phyloP scores from a whole-genome alignment of 352 stramenopile species.

The Thraustochytrium striatum region DNA sequence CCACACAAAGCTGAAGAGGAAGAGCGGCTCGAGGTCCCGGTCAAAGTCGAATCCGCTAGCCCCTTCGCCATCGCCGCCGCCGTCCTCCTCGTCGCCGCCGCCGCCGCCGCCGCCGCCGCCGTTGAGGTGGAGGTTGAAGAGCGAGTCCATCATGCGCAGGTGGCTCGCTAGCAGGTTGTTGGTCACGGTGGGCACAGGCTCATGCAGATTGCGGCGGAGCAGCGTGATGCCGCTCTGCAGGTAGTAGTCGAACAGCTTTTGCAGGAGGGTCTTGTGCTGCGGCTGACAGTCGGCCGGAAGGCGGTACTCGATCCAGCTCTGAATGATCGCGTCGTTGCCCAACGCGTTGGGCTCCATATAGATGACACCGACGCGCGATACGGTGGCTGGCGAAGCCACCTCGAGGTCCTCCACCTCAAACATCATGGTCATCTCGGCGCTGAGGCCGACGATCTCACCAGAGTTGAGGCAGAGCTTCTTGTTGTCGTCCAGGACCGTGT shows the following conservation, averaged over 20 bases:
- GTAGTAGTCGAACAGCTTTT: slow-evolving; percentile 78
- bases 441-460: slow-evolving; percentile 89
- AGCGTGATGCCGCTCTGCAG: slow-evolving; percentile 70
- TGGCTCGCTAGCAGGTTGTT: slow-evolving; percentile 83
- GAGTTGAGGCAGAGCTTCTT: slow-evolving; percentile 88
- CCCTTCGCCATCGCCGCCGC: slow-evolving; percentile 51
- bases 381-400: slow-evolving; percentile 84
- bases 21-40: slow-evolving; percentile 76
- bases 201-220: slow-evolving; percentile 74
- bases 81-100: slow-evolving; percentile 57
- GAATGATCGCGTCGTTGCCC: slow-evolving; percentile 78
- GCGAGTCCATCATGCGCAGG: slow-evolving; percentile 82
- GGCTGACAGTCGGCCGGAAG: slow-evolving; percentile 54
- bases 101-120: slow-evolving; percentile 60
- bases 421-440: slow-evolving; percentile 92
- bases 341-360: slow-evolving; percentile 90
- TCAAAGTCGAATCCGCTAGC: slow-evolving; percentile 3
- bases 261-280: slow-evolving; percentile 53
- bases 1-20: slow-evolving; percentile 86
- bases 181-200: slow-evolving; percentile 82
- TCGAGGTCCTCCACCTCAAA: slow-evolving; percentile 90
- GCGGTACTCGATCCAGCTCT: slow-evolving; percentile 77
- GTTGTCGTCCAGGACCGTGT: slow-evolving; percentile 92
- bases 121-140: slow-evolving; percentile 78
- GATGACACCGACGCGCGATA: slow-evolving; percentile 88